A percentile compares a stretch with the other conserved stretches of the same genome.
phyloP scores from a whole-genome alignment of 257 asterid species.

The Linderniella brevidens region DNA sequence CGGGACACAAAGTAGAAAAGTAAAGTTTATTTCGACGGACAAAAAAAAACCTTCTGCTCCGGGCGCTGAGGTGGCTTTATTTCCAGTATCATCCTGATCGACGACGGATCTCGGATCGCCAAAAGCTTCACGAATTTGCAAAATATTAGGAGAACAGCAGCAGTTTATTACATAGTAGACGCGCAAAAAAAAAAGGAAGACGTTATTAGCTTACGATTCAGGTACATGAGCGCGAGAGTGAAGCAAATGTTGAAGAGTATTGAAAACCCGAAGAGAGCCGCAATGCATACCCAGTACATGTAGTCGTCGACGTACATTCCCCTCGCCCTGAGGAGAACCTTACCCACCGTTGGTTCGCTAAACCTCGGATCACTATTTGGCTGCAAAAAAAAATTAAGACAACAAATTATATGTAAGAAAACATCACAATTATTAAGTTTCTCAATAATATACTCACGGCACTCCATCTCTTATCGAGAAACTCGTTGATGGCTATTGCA shows the following conservation, averaged over 20 bases:
- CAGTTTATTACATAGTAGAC: neutral
- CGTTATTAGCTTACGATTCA: slow-evolving; percentile 23
- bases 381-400: slow-evolving; percentile 16
- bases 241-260: slow-evolving; percentile 28
- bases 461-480: slow-evolving; percentile 41
- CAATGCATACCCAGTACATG: slow-evolving; percentile 31
- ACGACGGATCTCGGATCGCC: too few species aligned
- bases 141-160: neutral
- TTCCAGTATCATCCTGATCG: too few species aligned
- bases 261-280: slow-evolving; percentile 31
- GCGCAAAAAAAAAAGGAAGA: neutral
- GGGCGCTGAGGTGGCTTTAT: too few species aligned
- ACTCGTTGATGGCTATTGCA: slow-evolving; percentile 30
- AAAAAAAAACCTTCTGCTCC: too few species aligned
- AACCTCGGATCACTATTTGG: slow-evolving; percentile 30
- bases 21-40: too few species aligned
- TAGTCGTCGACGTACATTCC: slow-evolving; percentile 31
- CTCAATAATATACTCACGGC: slow-evolving; percentile 19
- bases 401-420: neutral
- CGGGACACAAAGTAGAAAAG: too few species aligned
- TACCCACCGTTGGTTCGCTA: slow-evolving; percentile 30
- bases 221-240: slow-evolving; percentile 27
- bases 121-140: too few species aligned
- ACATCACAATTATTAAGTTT: too few species aligned
- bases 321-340: slow-evolving; percentile 30